Conservation (phyloP, 1,284 basidiomycete species). For the Tausonia pullulans region DNA sequence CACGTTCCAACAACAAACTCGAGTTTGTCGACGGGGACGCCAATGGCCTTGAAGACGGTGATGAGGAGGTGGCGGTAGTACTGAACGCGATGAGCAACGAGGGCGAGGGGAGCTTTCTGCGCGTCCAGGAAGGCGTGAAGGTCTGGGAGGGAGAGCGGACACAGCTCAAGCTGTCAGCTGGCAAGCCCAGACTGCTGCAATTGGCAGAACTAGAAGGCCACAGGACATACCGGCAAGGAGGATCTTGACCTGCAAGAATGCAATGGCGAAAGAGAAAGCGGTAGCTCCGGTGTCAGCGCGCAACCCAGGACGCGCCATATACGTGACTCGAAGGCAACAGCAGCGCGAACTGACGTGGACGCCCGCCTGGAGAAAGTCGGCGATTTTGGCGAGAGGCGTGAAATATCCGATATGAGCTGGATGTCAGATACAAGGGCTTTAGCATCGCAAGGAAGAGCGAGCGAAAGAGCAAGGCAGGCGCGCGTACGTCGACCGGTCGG, state of each 20-base stretch:
- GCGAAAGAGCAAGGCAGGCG: not conserved
- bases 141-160: constrained; percentile 42
- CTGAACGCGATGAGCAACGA: constrained; percentile 75
- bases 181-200: not conserved
- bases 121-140: constrained; percentile 98
- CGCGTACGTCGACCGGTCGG: constrained; percentile 82
- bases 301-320: not conserved
- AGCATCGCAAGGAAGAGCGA: not conserved
- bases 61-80: constrained; percentile 81
- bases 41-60: constrained; percentile 74
- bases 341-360: constrained; percentile 48
- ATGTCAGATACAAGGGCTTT: not conserved
- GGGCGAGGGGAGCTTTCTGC: constrained; percentile 90
- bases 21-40: constrained; percentile 76
- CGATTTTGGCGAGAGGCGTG: constrained; percentile 88
- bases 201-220: not conserved
- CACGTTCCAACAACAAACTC: constrained; percentile 79
- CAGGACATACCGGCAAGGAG: constrained; percentile 62
- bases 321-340: not conserved
- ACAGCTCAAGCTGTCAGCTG: not conserved
- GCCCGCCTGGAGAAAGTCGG: constrained; percentile 87
- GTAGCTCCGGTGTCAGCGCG: constrained; percentile 7
- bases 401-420: constrained; percentile 95
- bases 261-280: not conserved
- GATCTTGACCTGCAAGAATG: constrained; percentile 56